Conservation (phyloP, 257 asterid species). For the Forsythia suspensa region DNA sequence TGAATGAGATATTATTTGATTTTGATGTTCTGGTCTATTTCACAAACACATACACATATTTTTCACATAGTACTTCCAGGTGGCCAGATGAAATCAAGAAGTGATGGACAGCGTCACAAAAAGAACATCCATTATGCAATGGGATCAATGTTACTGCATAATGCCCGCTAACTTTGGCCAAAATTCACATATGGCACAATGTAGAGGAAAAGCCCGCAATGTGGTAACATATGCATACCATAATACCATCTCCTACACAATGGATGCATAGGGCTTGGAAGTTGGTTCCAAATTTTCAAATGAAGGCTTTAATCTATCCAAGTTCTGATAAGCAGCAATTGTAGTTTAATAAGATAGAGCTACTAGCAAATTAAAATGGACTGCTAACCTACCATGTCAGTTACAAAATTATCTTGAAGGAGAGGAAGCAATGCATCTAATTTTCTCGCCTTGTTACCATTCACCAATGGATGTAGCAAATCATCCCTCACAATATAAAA, state of each 20-base stretch:
- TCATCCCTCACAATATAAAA: conserved; percentile 92
- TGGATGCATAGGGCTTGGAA: neutral
- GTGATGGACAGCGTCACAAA: neutral
- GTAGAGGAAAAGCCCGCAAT: neutral
- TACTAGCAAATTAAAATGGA: neutral
- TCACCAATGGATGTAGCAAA: conserved; percentile 82
- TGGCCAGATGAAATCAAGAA: neutral
- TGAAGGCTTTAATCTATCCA: neutral
- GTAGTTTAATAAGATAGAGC: neutral
- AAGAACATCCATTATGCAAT: conserved; percentile 6
- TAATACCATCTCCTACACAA: neutral
- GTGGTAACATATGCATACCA: neutral
- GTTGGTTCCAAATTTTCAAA: neutral
- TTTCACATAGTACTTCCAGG: neutral
- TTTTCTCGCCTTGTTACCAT: conserved; percentile 93
- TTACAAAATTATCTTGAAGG: conserved; percentile 61
- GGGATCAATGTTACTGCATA: neutral
- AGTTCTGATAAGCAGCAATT: neutral
- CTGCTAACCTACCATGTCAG: conserved; percentile 71
- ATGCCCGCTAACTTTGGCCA: neutral
- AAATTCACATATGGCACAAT: neutral
- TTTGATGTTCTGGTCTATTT: neutral
- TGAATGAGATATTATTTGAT: conserved; percentile 15
- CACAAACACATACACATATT: neutral
- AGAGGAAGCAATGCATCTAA: conserved; percentile 87